A percentile compares a stretch with the other conserved stretches of the same genome.
These are phyloP conservation scores for Parmelia sp. DNA, from an alignment of 495 filamentous ascomycete genomes.

Conservation along the genomic window DNA sequence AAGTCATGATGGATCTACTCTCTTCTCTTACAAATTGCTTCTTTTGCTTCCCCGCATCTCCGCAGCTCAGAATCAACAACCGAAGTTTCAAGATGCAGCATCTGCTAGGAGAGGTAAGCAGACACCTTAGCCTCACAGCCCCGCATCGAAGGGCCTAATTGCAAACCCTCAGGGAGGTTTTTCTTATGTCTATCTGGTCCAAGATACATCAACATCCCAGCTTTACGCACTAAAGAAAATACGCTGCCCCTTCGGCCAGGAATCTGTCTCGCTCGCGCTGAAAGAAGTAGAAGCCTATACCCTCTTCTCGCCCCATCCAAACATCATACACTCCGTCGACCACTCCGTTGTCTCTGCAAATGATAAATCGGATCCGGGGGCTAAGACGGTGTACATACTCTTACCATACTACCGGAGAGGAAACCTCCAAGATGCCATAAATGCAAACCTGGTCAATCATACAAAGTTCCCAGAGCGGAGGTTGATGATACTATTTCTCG, in stretches of 20 bases:
- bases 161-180: slow-evolving; percentile 67
- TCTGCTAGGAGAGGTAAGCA: slow-evolving; percentile 74
- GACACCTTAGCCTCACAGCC: not conserved
- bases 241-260: slow-evolving; percentile 91
- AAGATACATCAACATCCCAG: slow-evolving; percentile 72
- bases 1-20: slow-evolving; percentile 79
- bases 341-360: slow-evolving; percentile 62
- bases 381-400: slow-evolving; percentile 93
- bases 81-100: slow-evolving; percentile 92
- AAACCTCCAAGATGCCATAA: slow-evolving; percentile 96
- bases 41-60: slow-evolving; percentile 89
- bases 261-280: slow-evolving; percentile 88
- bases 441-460: slow-evolving; percentile 96
- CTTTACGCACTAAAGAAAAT: slow-evolving; percentile 98
- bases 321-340: slow-evolving; percentile 89
- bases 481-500: slow-evolving; percentile 84
- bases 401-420: slow-evolving; percentile 91
- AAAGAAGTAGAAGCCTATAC: slow-evolving; percentile 96
- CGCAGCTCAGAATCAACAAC: slow-evolving; percentile 90
- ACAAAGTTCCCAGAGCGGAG: slow-evolving; percentile 84
- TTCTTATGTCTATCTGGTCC: slow-evolving; percentile 96
- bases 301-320: slow-evolving; percentile 70
- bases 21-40: slow-evolving; percentile 91
- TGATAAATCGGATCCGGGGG: slow-evolving; percentile 50
- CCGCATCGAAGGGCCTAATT: not conserved